Evolutionary conservation across 495 filamentous ascomycete genomes (phyloP), one percentile per base, ranked within the genome.

Genomic region (Astrothelium macrocarpum): DNA sequence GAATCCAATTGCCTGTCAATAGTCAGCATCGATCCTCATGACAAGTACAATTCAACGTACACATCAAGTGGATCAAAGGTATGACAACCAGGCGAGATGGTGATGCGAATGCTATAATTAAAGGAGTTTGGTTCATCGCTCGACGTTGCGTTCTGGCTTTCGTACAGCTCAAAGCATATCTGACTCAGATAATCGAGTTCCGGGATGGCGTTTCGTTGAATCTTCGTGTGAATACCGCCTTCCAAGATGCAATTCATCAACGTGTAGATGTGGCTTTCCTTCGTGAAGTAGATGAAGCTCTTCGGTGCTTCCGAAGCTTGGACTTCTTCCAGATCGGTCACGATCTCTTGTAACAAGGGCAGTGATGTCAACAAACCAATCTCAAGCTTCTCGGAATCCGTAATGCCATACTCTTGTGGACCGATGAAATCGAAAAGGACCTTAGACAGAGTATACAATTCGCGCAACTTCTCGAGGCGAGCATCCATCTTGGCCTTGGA

Each of bases 191-290:
- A 98, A 72, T 98, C 94, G 56, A 98, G 83, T 72, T 98, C 94
- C 0, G 94, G 94, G 67, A 98, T 98, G 32, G 90, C 90, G 70
- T 87, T 89, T 49, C 94, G 85, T 65, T 90, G 87, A 66, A 90
- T 89, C 76, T 97, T 97, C 28, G 92, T 94, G 67, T 91, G 87
- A 65, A 98, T 89, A 36, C 95, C 94, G 65, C 94, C 94, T 76
- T 97, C 94, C 34, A 98, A 79, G 66, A 98, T 97, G 74, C 95
- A 97, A 75, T 98, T 98, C 56, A 98, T 82, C 32, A 98, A 82
- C 20, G 94, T 97, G 77, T 98, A 98, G 68, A 98, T 97, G 69
- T 98, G 94, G 4, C 89, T 94, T 69, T 98, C 94, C 72, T 98
- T 98, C 31, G 94, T 98, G 73, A 98, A 98, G 76, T 98, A 98